These are phyloP conservation scores for Aspergillus uvarum DNA, from an alignment of 2,329 filamentous ascomycete genomes.

Conservation along the genomic window DNA sequence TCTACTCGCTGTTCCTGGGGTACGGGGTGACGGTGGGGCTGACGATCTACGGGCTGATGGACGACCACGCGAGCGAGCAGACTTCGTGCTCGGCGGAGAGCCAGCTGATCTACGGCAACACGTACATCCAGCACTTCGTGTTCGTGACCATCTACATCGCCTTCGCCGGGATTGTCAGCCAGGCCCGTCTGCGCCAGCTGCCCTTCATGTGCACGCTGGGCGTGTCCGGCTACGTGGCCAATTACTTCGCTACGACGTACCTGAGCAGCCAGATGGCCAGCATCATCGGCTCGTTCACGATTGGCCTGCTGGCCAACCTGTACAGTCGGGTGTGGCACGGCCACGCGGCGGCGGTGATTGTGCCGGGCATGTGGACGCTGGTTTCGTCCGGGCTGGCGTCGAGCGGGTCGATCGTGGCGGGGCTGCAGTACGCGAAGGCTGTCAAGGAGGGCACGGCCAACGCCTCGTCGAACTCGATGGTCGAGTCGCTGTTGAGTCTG, in stretches of 20 bases:
- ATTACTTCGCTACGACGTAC: constrained; percentile 65
- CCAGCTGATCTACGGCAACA: constrained; percentile 29
- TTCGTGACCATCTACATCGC: constrained; percentile 72
- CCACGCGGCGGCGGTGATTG: constrained; percentile 76
- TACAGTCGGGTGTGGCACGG: constrained; percentile 71
- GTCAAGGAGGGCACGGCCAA: constrained; percentile 34
- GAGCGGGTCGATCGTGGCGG: constrained; percentile 54
- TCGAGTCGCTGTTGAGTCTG: constrained; percentile 31
- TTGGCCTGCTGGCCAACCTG: constrained; percentile 74
- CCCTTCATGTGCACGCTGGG: constrained; percentile 74
- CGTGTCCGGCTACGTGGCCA: constrained; percentile 70
- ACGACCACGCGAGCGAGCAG: constrained; percentile 52
- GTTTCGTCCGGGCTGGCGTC: constrained; percentile 60
- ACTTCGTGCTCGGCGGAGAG: constrained; percentile 45
- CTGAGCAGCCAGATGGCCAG: constrained; percentile 75
- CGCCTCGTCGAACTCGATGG: constrained; percentile 6
- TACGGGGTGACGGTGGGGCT: constrained; percentile 70
- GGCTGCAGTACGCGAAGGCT: constrained; percentile 55
- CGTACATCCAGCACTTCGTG: constrained; percentile 57
- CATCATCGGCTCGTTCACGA: constrained; percentile 71
- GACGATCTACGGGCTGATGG: constrained; percentile 62
- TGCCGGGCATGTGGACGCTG: constrained; percentile 78
- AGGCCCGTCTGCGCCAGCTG: constrained; percentile 73
- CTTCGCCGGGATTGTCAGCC: constrained; percentile 74
- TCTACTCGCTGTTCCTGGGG: constrained; percentile 70